Base-by-base conservation (phyloP, 257 asterid species). In the Salvia rosmarinus region DNA sequence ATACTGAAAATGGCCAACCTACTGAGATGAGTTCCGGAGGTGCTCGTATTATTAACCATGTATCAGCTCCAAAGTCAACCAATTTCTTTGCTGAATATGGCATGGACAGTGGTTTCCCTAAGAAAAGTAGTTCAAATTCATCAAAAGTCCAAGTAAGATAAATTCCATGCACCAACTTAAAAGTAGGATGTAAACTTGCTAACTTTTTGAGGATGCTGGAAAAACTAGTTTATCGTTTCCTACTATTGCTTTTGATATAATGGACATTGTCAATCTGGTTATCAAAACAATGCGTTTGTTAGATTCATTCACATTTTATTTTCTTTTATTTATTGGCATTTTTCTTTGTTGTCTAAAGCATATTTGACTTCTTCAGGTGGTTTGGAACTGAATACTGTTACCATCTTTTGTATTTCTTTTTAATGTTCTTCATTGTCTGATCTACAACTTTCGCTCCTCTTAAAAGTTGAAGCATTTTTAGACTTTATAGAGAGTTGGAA, bases 11-110 rank as follows among this genome's bases (percentile, higher is more conserved):
- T 70, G 86, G 81, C 49, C 89, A 86, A 76, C 85, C 96, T 58
- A 81, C 88, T 75, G 97, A 91, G 74, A 82, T 52, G 57, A 84
- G 85, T 82, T 64, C 90, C 75, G 96, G 92, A 77, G 87, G 91
- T 40, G 42, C 88, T 70, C 91, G 80, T 67, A 75, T 81, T 75
- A 71, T 76, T 67, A 83, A 80, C 78, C 99, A 95, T 71, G 84
- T 95, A 66, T 46, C 86, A 63, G 85, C 99, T 16, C 99, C 98
- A 17, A 91, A 90, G 81, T 79, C 98, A 6, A 74, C 97, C 70
- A 81, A 82, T 73, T 89, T 93, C 80, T 93, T 90, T 79, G 84
- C 95, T 64, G 98, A 93, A 30, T 93, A 89, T 84, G 98, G 96
- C 69, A 89, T 89, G 97, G 97, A 87, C 3, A 82, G 85, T 79